Conservation (phyloP, 2,329 filamentous ascomycete genomes). For the Penicillium griseofulvum region DNA sequence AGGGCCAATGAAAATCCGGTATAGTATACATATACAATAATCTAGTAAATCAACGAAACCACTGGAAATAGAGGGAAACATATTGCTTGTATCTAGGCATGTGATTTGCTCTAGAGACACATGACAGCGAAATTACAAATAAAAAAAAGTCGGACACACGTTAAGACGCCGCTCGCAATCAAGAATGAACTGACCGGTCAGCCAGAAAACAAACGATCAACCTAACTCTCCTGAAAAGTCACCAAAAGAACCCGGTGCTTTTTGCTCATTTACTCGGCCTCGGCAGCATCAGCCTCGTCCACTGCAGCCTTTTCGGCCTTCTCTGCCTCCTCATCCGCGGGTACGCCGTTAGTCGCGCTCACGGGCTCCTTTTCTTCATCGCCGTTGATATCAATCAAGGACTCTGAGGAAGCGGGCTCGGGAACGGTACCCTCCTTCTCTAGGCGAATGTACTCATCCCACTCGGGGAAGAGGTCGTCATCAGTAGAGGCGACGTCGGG, state of each 20-base stretch:
- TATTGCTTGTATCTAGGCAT: conserved; percentile 22
- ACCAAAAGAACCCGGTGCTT: conserved; percentile 15
- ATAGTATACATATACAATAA: conserved; percentile 3
- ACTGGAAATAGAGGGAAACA: conserved; percentile 6
- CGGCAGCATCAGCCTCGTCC: conserved; percentile 13
- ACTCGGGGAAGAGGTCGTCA: conserved; percentile 90
- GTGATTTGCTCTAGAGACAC: conserved; percentile 15
- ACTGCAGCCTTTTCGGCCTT: conserved; percentile 14
- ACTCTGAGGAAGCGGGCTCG: conserved; percentile 38
- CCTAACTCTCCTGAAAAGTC: conserved; percentile 14
- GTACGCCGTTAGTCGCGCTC: conserved; percentile 33
- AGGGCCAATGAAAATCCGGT: background rate
- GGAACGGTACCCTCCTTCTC: conserved; percentile 67
- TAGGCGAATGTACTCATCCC: conserved; percentile 83
- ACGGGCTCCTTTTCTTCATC: conserved; percentile 30
- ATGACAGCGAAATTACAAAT: conserved; percentile 21
- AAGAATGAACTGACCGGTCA: conserved; percentile 20
- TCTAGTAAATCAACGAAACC: conserved; percentile 1
- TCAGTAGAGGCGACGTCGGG: conserved; percentile 49
- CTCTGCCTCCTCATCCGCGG: conserved; percentile 30
- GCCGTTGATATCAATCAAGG: conserved; percentile 43
- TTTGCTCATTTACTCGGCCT: conserved; percentile 23
- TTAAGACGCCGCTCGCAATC: conserved; percentile 30
- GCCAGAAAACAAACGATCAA: conserved; percentile 25
- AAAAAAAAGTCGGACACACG: conserved; percentile 24